phyloP scores from a whole-genome alignment of 192 early-diverging fungal genomes.

The Coemansia sp. region DNA sequence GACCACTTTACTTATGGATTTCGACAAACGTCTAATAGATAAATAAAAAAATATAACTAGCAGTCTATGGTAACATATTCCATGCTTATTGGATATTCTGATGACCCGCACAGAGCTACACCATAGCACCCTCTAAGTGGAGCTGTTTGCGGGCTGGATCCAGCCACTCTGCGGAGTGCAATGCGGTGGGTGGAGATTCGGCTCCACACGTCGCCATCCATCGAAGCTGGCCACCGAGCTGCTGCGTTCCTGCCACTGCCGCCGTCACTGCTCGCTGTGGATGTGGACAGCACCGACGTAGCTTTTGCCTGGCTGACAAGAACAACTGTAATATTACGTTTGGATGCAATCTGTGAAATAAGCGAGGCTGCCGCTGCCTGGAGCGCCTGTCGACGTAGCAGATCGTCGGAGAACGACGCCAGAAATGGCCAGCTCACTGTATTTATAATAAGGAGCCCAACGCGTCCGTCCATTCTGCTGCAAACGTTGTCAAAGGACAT shows the following conservation, averaged over 20 bases:
- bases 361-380: constrained; percentile 25
- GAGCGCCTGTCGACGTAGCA: constrained; percentile 23
- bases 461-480: not conserved
- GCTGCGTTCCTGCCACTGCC: not conserved
- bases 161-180: not conserved
- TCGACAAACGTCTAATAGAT: not conserved
- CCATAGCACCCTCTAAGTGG: not conserved
- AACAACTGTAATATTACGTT: constrained; percentile 19
- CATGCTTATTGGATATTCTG: not conserved
- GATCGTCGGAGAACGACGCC: constrained; percentile 27
- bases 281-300: not conserved
- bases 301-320: constrained; percentile 38
- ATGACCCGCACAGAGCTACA: constrained; percentile 4
- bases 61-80: not conserved
- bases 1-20: not conserved
- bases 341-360: constrained; percentile 21
- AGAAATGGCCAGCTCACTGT: constrained; percentile 44
- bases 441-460: constrained; percentile 30
- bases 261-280: not conserved
- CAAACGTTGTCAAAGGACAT: constrained; percentile 16
- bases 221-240: constrained; percentile 1
- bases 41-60: not conserved
- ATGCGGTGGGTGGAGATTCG: constrained; percentile 15
- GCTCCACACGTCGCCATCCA: constrained; percentile 37
- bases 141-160: not conserved